Base-by-base conservation (phyloP, 2,329 filamentous ascomycete genomes). In the Talaromyces sp. region DNA sequence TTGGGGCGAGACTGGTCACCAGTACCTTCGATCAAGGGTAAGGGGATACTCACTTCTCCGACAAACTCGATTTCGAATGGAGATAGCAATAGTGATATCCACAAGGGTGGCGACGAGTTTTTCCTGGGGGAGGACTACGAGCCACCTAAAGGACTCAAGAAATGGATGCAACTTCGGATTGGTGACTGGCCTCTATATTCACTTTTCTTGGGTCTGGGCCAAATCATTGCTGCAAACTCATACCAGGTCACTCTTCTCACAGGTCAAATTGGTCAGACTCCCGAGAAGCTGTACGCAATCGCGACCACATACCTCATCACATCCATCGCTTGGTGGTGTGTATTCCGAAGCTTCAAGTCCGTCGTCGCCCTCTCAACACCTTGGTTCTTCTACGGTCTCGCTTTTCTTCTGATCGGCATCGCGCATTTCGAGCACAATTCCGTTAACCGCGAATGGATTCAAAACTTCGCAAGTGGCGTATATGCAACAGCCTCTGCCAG, bases 171-270 rank as follows among this genome's bases (percentile, higher is more conserved):
- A 66, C 77, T 82, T 64, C 84, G 85, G 41, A 74, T 88, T 62
- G 84, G 84, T n/a, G 85, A 88, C 69, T 89, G 87, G 86, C 87
- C 87, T 0, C 72, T 88, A 7, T 89, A 89, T 72, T 83, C 85
- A 3, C 81, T 88, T 66, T 79, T 89, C 56, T 81, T 89, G 19
- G 85, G 85, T 9, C 79, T 88, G 41, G 84, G 85, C 24, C 87
- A 89, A 70, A 85, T 89, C 66, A 84, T 89, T 59, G 85, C 87
- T 1, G 85, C 86, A 64, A 89, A 88, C 74, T 88, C 86, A 0
- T 89, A 89, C 74, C 88, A 90, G 71, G 86, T 90, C 71, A 88
- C 87, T 0, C 80, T 90, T n/a, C 80, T 90, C 22, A 87, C 86
- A 0, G 88, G 87, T 19, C 83, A 87, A 69, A 80, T 86, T 22